Base-by-base conservation (phyloP, 1,284 basidiomycete species). In the Rhizoctonia solani region DNA sequence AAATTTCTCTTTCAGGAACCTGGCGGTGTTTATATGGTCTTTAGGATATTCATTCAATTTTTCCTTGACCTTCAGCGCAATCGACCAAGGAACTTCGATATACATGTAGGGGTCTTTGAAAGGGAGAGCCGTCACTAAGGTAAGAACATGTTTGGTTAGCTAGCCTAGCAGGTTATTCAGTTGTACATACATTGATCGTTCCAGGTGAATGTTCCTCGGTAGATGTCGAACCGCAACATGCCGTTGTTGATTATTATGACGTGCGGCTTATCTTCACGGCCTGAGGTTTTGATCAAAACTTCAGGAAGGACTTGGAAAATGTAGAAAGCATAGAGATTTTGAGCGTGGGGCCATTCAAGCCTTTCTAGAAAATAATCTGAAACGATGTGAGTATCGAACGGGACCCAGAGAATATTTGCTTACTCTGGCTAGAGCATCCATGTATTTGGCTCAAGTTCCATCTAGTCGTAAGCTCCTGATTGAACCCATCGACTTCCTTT, bases 201-300 rank as follows among this genome's bases (percentile, higher is more conserved):
- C 61, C 61, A 65, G 34, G 61, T 65, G 25, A 65, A 65, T 2
- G 41, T 39, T 13, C 61, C 61, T 5, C 50, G 61, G 19, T 65
- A 65, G 19, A 65, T 65, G n/a, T 65, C 61, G 11, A 42, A 65
- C 13, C 61, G 61, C 21, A 65, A 14, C 61, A 65, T 65, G 23
- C 61, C 61, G 30, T 11, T 46, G 16, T 65, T 65, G 27, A 41
- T 50, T 25, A 65, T 65, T 23, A 54, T 42, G 16, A 65, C 61
- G n/a, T 54, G 54, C 16, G 61, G 49, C 1, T 30, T 21, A 21
- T 46, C 21, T 16, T 34, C 27, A 16, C 61, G 61, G 21, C 25
- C 54, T 50, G 49, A 65, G 5, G 27, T 39, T 21, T 41, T 39
- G 16, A 65, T 29, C 30, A 65, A 27, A 1, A 65, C 61, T 32